Evolutionary conservation across 2,329 filamentous ascomycete species (phyloP), one percentile per base, ranked within the genome.

Genomic region (Polytolypa hystricis): DNA sequence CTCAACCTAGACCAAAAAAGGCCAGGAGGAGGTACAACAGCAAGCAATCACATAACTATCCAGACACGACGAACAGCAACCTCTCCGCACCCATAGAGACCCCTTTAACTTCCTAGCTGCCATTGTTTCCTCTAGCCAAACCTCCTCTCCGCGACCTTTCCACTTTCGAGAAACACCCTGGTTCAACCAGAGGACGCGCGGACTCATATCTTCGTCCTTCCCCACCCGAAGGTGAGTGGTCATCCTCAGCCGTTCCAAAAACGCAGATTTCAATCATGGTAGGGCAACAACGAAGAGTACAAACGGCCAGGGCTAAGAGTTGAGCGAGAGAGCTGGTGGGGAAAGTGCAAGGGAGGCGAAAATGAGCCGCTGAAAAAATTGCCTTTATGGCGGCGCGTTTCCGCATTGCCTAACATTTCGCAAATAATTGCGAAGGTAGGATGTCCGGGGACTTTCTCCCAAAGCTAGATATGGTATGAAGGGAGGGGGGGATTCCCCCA

Each of bases 401-500:
- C 85, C 84, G 85, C 87, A 74, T 62, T 65, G 58, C 62, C 67
- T 69, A 67, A 61, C 66, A 53, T 40, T 40, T 50, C 47, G 37
- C 47, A 40, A 48, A 51, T 45, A 50, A 12, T 28, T 10, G 7
- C 14, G 26, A 30, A 42, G 62, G 67, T 71, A 72, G 73, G 67
- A 46, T 79, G 87, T 95, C 89, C 89, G 89, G 89, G 89, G 89
- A 96, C 89, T 96, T 96, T 96, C 89, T 94, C 89, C 89, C 86
- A 91, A 95, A 95, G 87, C 87, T 58, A 53, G 52, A 51, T 46
- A 53, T 56, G 44, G 47, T 49, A 48, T 58, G 54, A 51, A 55
- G 53, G 53, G 25, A 34, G 36, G 43, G n/a, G n/a, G n/a, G 32
- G 42, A 48, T 27, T 11, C 34, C n/a, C n/a, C n/a, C n/a, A n/a